Percentiles rank a stretch among this genome's conserved stretches.
These are phyloP conservation scores for Geoglossum glabrum DNA, from an alignment of 495 filamentous ascomycete genomes.

Conservation along the genomic window DNA sequence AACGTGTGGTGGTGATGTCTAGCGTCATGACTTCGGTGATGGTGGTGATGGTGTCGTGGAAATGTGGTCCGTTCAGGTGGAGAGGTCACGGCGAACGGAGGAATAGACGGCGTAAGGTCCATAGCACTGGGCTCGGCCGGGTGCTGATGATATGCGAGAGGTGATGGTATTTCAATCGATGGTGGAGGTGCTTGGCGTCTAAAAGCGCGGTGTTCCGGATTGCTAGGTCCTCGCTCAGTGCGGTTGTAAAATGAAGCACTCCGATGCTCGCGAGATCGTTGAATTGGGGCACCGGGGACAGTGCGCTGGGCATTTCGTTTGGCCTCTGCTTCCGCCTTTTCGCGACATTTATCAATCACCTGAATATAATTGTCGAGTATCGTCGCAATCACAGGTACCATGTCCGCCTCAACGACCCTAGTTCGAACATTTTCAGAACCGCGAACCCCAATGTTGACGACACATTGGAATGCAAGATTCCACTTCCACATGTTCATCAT, in stretches of 20 bases:
- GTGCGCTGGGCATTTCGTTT: constrained; percentile 20
- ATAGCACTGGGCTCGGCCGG: constrained; percentile 29
- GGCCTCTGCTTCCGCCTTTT: constrained; percentile 52
- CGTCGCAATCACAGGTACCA: constrained; percentile 98
- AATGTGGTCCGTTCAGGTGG: constrained; percentile 57
- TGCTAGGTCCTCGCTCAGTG: constrained; percentile 1
- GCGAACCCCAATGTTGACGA: constrained; percentile 93
- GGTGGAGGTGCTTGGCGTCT: constrained; percentile 52
- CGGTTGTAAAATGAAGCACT: constrained; percentile 19
- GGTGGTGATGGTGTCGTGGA: constrained; percentile 37
- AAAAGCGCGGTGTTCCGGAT: constrained; percentile 27
- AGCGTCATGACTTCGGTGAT: constrained; percentile 38
- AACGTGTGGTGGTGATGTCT: constrained; percentile 24
- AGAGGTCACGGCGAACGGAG: constrained; percentile 48
- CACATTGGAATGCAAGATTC: constrained; percentile 96
- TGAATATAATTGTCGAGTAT: constrained; percentile 97
- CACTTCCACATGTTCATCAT: constrained; percentile 99
- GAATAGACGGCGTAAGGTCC: constrained; percentile 42
- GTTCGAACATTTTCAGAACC: constrained; percentile 87
- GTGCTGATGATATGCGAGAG: constrained; percentile 28
- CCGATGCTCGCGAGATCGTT: constrained; percentile 3
- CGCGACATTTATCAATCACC: constrained; percentile 74
- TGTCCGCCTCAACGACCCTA: constrained; percentile 90
- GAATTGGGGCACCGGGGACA: not conserved
- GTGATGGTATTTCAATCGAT: constrained; percentile 51